These are phyloP conservation scores for Stevia rebaudiana DNA, from an alignment of 140 eudicot species.

Conservation along the genomic window DNA sequence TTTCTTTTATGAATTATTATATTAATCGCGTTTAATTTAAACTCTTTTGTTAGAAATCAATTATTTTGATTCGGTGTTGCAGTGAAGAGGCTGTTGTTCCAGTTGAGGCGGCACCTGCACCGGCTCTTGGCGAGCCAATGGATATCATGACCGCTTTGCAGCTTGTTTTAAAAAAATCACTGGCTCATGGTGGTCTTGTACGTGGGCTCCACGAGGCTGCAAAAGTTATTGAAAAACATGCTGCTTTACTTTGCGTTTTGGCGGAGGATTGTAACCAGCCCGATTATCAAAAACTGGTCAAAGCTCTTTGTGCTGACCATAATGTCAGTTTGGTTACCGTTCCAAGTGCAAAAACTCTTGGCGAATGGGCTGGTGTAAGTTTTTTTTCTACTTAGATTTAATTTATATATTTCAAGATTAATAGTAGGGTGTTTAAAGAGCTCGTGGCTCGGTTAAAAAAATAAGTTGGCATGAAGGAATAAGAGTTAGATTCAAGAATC, in stretches of 20 bases:
- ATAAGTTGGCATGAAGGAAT: too few species aligned
- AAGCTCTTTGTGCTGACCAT: constrained; percentile 65
- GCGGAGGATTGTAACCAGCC: constrained; percentile 74
- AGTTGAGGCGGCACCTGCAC: constrained; percentile 9
- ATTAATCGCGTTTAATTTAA: background rate
- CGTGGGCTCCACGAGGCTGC: constrained; percentile 67
- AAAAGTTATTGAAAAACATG: constrained; percentile 61
- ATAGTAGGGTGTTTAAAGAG: background rate
- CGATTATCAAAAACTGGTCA: constrained; percentile 53
- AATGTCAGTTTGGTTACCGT: constrained; percentile 48
- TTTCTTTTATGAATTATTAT: background rate
- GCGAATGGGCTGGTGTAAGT: constrained; percentile 14
- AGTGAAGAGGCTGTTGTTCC: constrained; percentile 13
- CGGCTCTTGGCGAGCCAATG: constrained; percentile 12
- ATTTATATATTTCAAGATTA: background rate
- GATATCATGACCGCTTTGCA: constrained; percentile 9
- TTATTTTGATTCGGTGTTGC: background rate
- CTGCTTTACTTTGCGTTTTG: constrained; percentile 61
- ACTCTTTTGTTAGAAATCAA: background rate
- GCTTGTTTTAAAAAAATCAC: constrained; percentile 4
- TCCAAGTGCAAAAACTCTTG: constrained; percentile 4
- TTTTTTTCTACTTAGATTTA: background rate
- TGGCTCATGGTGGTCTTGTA: constrained; percentile 47
- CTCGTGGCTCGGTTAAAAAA: too few species aligned
- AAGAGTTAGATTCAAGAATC: too few species aligned